phyloP scores from a whole-genome alignment of 495 filamentous ascomycete genomes.

The Trichoderma erinaceum region DNA sequence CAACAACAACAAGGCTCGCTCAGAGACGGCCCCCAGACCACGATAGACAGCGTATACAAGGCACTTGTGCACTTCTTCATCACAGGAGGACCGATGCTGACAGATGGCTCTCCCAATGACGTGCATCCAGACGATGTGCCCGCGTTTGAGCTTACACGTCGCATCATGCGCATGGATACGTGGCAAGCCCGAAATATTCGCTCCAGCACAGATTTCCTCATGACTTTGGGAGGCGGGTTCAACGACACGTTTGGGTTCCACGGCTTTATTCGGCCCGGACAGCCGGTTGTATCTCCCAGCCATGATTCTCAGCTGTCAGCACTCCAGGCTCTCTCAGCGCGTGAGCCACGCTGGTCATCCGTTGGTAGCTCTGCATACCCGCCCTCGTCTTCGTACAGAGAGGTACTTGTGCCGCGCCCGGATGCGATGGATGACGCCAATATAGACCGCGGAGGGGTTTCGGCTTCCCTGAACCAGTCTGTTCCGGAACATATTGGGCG shows the following conservation, averaged over 20 bases:
- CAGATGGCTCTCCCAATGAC: slow-evolving; percentile 31
- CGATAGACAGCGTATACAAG: slow-evolving; percentile 45
- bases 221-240: background rate
- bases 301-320: background rate
- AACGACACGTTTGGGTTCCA: background rate
- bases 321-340: background rate
- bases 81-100: slow-evolving; percentile 36
- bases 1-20: slow-evolving; percentile 27
- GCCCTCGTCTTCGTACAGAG: slow-evolving; percentile 18
- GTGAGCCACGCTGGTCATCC: slow-evolving; percentile 10
- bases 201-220: slow-evolving; percentile 33
- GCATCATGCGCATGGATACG: slow-evolving; percentile 33
- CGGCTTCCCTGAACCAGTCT: background rate
- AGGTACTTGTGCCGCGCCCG: slow-evolving; percentile 14
- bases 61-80: slow-evolving; percentile 38
- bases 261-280: slow-evolving; percentile 12
- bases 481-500: slow-evolving; percentile 14
- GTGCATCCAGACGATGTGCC: background rate
- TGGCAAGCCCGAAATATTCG: slow-evolving; percentile 39
- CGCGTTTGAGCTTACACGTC: slow-evolving; percentile 27
- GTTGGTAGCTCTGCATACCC: slow-evolving; percentile 1
- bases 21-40: slow-evolving; percentile 26
- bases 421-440: slow-evolving; percentile 2
- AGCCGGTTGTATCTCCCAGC: background rate
- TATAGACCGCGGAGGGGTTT: background rate